Conservation (phyloP, 768 basidiomycete species). For the Phylloporus scabripes region DNA sequence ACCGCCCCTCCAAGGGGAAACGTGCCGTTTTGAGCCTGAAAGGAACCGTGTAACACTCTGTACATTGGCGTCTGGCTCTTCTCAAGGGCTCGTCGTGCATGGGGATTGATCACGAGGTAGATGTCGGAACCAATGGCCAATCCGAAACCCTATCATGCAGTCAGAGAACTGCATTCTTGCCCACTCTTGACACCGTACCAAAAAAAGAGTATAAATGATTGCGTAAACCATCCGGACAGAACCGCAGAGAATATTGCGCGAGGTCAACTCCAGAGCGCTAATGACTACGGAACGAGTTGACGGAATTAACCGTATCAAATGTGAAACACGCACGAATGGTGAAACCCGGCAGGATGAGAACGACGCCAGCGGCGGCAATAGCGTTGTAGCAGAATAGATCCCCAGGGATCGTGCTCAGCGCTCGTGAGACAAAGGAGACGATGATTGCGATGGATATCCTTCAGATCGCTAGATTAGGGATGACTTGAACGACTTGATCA, state of each 20-base stretch:
- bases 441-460: conserved; percentile 84
- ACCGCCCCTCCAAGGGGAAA: conserved; percentile 38
- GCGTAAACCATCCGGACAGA: conserved; percentile 82
- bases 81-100: conserved; percentile 38
- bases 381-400: conserved; percentile 85
- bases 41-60: conserved; percentile 50
- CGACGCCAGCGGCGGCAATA: conserved; percentile 83
- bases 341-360: conserved; percentile 87
- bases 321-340: conserved; percentile 54
- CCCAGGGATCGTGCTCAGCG: conserved; percentile 68
- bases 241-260: conserved; percentile 74
- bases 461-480: background rate
- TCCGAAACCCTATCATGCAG: conserved; percentile 61
- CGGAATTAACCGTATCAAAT: background rate
- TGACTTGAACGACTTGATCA: background rate
- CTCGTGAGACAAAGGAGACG: conserved; percentile 78
- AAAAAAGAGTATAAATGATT: conserved; percentile 78
- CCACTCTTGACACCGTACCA: conserved; percentile 38
- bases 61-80: conserved; percentile 33
- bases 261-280: conserved; percentile 75
- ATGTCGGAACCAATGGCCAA: conserved; percentile 80
- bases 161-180: conserved; percentile 4
- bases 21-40: conserved; percentile 46
- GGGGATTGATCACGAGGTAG: conserved; percentile 63
- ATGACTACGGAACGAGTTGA: conserved; percentile 44